Conservation (phyloP, 352 stramenopile genomes). For the Globisporangium canariense region DNA sequence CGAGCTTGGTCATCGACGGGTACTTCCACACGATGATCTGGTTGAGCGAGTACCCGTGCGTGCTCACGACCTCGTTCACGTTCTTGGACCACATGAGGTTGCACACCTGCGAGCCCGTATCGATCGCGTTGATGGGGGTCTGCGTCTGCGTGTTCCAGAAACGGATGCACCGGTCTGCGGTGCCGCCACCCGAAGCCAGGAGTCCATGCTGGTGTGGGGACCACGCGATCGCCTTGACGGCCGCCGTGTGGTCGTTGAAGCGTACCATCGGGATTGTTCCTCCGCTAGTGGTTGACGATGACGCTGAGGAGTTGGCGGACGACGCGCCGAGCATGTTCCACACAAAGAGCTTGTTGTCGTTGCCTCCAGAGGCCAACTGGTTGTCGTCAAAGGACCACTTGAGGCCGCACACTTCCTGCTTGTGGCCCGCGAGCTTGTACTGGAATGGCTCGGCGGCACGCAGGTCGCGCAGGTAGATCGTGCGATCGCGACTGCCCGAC, state of each 20-base stretch:
- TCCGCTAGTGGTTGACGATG: constrained; percentile 2
- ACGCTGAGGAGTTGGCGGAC: neutral
- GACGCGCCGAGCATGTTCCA: constrained; percentile 84
- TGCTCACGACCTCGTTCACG: constrained; percentile 97
- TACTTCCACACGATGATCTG: constrained; percentile 98
- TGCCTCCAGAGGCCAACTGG: constrained; percentile 92
- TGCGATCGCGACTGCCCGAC: constrained; percentile 92
- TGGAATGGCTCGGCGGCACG: constrained; percentile 58
- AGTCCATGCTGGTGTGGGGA: constrained; percentile 95
- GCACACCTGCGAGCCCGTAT: constrained; percentile 96
- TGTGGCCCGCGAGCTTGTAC: constrained; percentile 62
- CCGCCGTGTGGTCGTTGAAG: constrained; percentile 95
- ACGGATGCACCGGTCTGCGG: constrained; percentile 95
- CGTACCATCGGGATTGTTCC: constrained; percentile 71
- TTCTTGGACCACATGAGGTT: constrained; percentile 98
- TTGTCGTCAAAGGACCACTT: constrained; percentile 95
- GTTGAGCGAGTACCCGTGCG: constrained; percentile 98
- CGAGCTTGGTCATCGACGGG: constrained; percentile 95
- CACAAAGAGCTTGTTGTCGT: constrained; percentile 99
- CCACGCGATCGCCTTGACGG: constrained; percentile 98
- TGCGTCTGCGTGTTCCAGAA: constrained; percentile 97
- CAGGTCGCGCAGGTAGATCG: constrained; percentile 93
- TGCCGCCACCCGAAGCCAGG: constrained; percentile 94
- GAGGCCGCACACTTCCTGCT: constrained; percentile 93
- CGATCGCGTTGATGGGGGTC: constrained; percentile 87